Conservation (phyloP, 306 rosid species). For the Gynostemma pentaphyllum region DNA sequence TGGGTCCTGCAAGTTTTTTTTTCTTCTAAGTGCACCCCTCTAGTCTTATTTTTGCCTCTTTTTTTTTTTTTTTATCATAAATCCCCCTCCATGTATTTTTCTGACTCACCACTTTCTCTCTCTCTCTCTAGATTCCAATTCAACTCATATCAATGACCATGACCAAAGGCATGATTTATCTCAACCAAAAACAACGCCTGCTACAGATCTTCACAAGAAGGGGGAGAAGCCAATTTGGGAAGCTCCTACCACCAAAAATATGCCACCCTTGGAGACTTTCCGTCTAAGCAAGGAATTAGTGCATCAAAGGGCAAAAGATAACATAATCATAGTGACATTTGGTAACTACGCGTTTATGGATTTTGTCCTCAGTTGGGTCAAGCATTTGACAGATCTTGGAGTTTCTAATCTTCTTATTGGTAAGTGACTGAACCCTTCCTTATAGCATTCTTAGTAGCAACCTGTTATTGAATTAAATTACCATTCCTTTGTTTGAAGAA, state of each 20-base stretch:
- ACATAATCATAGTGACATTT: constrained; percentile 69
- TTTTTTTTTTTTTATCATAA: not conserved
- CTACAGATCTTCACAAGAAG: constrained; percentile 17
- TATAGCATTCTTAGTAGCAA: not conserved
- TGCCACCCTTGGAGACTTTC: constrained; percentile 59
- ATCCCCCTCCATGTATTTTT: not conserved
- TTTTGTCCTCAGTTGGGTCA: constrained; percentile 85
- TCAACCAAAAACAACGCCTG: constrained; percentile 15
- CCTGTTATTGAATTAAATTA: not conserved
- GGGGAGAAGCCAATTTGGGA: constrained; percentile 37
- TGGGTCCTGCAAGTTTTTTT: not conserved
- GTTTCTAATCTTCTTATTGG: constrained; percentile 84
- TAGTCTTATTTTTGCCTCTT: not conserved
- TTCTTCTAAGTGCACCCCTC: not conserved
- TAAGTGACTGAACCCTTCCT: constrained; percentile 25
- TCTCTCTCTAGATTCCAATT: constrained; percentile 31
- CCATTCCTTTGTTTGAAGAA: not conserved
- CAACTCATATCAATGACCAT: constrained; percentile 19
- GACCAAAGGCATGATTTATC: constrained; percentile 31
- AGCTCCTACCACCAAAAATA: constrained; percentile 32
- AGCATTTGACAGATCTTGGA: constrained; percentile 63
- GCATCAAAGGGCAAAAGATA: constrained; percentile 68
- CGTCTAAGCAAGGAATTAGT: constrained; percentile 57
- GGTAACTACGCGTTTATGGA: constrained; percentile 99
- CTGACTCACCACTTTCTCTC: not conserved